Evolutionary conservation across 164 flowering plant species (phyloP).

Genomic region (Liriodendron chinense): DNA sequence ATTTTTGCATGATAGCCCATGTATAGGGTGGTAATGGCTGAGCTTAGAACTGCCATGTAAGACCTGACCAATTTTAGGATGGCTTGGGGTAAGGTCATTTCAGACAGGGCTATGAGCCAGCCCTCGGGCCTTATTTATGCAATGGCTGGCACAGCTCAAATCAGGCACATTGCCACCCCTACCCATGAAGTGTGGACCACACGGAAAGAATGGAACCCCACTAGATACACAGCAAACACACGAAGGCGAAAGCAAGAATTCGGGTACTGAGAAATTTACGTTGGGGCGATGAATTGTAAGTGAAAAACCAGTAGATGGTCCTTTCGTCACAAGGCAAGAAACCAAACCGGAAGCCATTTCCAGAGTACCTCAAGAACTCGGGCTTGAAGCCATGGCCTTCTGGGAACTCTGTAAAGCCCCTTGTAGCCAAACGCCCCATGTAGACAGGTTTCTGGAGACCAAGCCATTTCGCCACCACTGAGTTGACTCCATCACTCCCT

Average conservation of each 20-base stretch:
- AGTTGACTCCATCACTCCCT: conserved; percentile 61
- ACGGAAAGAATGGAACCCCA: too few species aligned
- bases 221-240: too few species aligned
- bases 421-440: conserved; percentile 33
- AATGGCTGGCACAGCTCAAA: too few species aligned
- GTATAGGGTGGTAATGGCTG: too few species aligned
- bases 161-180: too few species aligned
- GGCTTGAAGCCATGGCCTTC: conserved; percentile 38
- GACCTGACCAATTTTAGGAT: too few species aligned
- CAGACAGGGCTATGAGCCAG: too few species aligned
- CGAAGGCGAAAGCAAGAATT: neutral
- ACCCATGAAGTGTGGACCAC: too few species aligned
- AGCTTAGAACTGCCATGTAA: too few species aligned
- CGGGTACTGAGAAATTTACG: conserved; percentile 15
- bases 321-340: conserved; percentile 43
- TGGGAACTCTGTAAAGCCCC: conserved; percentile 34
- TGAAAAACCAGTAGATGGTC: conserved; percentile 54
- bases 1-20: too few species aligned
- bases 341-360: conserved; percentile 50
- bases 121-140: too few species aligned
- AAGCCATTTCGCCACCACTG: conserved; percentile 42
- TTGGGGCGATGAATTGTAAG: conserved; percentile 23
- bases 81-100: too few species aligned
- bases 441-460: conserved; percentile 35
- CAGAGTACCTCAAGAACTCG: conserved; percentile 32